Conservation (phyloP, 2,329 filamentous ascomycete genomes). For the Fusarium nygamai region DNA sequence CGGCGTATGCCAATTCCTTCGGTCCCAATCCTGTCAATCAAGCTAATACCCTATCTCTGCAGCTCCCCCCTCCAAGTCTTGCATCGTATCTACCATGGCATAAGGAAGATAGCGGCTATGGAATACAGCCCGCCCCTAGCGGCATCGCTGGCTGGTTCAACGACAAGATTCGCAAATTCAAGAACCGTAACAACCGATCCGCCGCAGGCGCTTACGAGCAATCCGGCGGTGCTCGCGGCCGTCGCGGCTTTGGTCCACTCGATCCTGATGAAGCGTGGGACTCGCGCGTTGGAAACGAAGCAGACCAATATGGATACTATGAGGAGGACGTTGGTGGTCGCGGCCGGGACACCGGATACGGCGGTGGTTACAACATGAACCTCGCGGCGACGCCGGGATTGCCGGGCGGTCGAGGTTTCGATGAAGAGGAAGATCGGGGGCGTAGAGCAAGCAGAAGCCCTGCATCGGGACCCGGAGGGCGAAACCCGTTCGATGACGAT, state of each 20-base stretch:
- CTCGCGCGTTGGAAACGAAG: conserved; percentile 78
- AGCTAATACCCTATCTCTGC: conserved; percentile 20
- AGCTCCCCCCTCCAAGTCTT: conserved; percentile 76
- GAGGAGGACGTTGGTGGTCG: conserved; percentile 64
- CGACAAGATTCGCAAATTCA: conserved; percentile 70
- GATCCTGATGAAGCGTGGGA: conserved; percentile 92
- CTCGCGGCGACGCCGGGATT: conserved; percentile 51
- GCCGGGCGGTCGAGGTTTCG: conserved; percentile 32
- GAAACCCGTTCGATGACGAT: conserved; percentile 78
- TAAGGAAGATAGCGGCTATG: conserved; percentile 58
- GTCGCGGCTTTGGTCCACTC: conserved; percentile 71
- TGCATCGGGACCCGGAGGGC: conserved; percentile 44
- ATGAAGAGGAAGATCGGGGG: conserved; percentile 51
- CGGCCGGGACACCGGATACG: conserved; percentile 47
- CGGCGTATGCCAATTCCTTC: conserved; percentile 61
- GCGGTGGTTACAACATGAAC: conserved; percentile 61
- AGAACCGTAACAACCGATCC: conserved; percentile 71
- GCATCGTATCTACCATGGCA: conserved; percentile 78
- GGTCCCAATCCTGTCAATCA: not conserved
- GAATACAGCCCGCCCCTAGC: conserved; percentile 64
- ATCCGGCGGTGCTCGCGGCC: conserved; percentile 55
- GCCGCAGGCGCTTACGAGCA: conserved; percentile 80
- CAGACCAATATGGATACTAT: conserved; percentile 75
- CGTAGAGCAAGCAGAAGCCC: conserved; percentile 57
- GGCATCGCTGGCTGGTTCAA: conserved; percentile 79